These are phyloP conservation scores for Fraxinus velutina DNA, from an alignment of 305 asterid species.

Conservation along the genomic window DNA sequence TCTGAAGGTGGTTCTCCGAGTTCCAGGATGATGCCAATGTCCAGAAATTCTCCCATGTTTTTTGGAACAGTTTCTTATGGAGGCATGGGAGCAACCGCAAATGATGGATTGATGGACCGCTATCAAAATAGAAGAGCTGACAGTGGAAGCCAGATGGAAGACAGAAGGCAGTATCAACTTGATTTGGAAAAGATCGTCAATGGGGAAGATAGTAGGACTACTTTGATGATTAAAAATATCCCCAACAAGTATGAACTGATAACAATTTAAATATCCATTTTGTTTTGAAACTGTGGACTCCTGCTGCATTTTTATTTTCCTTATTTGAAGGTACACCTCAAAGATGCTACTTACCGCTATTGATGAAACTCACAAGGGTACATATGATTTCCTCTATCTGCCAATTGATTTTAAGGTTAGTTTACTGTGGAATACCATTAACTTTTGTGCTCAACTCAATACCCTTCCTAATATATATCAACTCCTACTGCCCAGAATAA, in stretches of 20 bases:
- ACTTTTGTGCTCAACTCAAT: constrained; percentile 7
- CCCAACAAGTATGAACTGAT: constrained; percentile 72
- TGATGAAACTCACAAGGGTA: constrained; percentile 82
- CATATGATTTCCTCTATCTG: constrained; percentile 87
- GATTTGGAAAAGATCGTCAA: constrained; percentile 72
- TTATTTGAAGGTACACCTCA: constrained; percentile 72
- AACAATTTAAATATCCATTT: not conserved
- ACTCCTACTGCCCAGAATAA: constrained; percentile 2
- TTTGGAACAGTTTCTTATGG: constrained; percentile 70
- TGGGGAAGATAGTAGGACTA: constrained; percentile 84
- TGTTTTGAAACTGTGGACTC: constrained; percentile 11
- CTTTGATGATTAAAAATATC: constrained; percentile 88
- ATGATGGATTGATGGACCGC: constrained; percentile 61
- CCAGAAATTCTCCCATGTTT: constrained; percentile 60
- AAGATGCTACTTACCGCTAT: constrained; percentile 89
- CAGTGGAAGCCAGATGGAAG: constrained; percentile 59
- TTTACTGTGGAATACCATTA: not conserved
- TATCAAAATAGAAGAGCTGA: constrained; percentile 69
- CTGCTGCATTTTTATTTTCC: constrained; percentile 9
- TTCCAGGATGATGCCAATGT: constrained; percentile 54
- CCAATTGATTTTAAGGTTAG: constrained; percentile 96
- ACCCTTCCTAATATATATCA: constrained; percentile 4
- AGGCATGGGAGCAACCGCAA: constrained; percentile 44
- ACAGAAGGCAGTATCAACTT: constrained; percentile 78
- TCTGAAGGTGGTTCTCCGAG: constrained; percentile 59